phyloP scores from a whole-genome alignment of 805 yeast genomes.

The Monosporozyma aerobia region DNA sequence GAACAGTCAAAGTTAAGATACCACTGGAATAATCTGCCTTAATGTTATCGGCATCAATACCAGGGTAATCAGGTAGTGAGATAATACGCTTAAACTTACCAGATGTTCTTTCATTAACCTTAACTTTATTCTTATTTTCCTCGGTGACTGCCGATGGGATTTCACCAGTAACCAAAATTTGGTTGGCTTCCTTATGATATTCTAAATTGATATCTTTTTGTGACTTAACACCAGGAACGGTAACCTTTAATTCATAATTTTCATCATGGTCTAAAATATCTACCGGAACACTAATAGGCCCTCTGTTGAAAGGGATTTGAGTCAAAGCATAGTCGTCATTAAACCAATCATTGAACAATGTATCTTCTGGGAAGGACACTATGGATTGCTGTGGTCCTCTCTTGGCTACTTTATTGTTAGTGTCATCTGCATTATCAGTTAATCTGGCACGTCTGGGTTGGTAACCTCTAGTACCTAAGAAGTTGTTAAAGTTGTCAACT shows the following conservation, averaged over 20 bases:
- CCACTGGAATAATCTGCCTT: slow-evolving; percentile 40
- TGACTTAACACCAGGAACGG: slow-evolving; percentile 40
- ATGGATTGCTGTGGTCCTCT: slow-evolving; percentile 1
- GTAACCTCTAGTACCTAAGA: slow-evolving; percentile 26
- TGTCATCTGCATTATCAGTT: slow-evolving; percentile 1
- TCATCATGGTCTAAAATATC: slow-evolving; percentile 39
- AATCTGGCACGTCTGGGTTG: slow-evolving; percentile 16
- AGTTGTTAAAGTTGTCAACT: slow-evolving; percentile 32
- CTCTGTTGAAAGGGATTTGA: slow-evolving; percentile 17
- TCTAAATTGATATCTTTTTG: slow-evolving; percentile 38
- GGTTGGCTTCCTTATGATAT: slow-evolving; percentile 37
- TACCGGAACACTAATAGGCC: slow-evolving; percentile 34
- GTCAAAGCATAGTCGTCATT: slow-evolving; percentile 22
- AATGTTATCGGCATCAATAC: slow-evolving; percentile 36
- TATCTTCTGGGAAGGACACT: not conserved
- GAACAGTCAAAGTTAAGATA: slow-evolving; percentile 34
- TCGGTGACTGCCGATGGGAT: slow-evolving; percentile 23
- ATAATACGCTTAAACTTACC: slow-evolving; percentile 39
- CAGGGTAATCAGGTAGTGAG: slow-evolving; percentile 31
- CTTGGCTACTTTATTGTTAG: slow-evolving; percentile 2
- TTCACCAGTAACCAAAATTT: slow-evolving; percentile 37
- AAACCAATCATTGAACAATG: slow-evolving; percentile 12
- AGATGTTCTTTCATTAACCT: slow-evolving; percentile 29
- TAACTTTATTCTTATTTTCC: slow-evolving; percentile 19
- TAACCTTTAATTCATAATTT: slow-evolving; percentile 34